These are phyloP conservation scores for Termitomyces sp. DNA, from an alignment of 1,284 basidiomycete genomes.

Conservation along the genomic window DNA sequence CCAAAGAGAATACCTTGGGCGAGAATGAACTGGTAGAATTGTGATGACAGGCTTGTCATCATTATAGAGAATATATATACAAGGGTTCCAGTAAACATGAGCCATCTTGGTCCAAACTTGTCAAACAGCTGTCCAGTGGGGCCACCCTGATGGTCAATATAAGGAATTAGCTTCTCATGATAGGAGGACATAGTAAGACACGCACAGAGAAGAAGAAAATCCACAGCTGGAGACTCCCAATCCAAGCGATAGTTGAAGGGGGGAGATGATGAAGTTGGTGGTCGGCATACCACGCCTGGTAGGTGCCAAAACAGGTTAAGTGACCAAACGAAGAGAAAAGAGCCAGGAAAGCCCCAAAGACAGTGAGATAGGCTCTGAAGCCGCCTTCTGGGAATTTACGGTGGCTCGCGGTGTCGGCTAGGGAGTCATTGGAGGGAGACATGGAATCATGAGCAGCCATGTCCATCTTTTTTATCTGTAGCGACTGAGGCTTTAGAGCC, in stretches of 20 bases:
- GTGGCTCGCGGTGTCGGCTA: slow-evolving; percentile 3
- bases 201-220: slow-evolving; percentile 48
- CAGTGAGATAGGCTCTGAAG: slow-evolving; percentile 33
- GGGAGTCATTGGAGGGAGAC: slow-evolving; percentile 9
- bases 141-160: slow-evolving; percentile 35
- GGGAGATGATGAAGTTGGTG: slow-evolving; percentile 38
- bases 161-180: slow-evolving; percentile 4
- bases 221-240: slow-evolving; percentile 48
- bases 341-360: slow-evolving; percentile 43
- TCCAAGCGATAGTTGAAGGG: slow-evolving; percentile 47
- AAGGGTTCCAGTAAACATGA: slow-evolving; percentile 42
- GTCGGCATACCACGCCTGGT: slow-evolving; percentile 42
- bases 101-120: slow-evolving; percentile 42
- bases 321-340: slow-evolving; percentile 48
- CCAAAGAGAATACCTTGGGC: slow-evolving; percentile 58
- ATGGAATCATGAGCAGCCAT: not conserved
- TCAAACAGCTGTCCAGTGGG: slow-evolving; percentile 49
- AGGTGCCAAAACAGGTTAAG: slow-evolving; percentile 49
- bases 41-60: slow-evolving; percentile 48
- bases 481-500: not conserved
- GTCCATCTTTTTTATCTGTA: not conserved
- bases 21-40: slow-evolving; percentile 56
- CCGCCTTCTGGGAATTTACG: slow-evolving; percentile 29
- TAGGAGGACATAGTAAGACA: not conserved
- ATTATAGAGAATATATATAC: slow-evolving; percentile 42